These are phyloP conservation scores for Aspergillus ostianus DNA, from an alignment of 495 filamentous ascomycete genomes.

Conservation along the genomic window DNA sequence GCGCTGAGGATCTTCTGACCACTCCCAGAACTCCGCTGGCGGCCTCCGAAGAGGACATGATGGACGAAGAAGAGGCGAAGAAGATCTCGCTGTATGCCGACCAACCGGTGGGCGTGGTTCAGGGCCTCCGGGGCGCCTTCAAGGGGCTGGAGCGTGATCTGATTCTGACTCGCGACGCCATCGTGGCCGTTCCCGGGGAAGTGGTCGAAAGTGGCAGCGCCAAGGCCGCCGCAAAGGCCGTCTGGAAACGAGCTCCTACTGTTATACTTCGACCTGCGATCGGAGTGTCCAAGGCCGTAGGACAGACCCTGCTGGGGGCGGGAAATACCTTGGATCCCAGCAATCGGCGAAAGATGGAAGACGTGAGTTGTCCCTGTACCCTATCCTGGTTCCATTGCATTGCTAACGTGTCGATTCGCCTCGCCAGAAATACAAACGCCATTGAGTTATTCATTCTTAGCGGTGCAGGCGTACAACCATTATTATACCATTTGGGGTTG, in stretches of 20 bases:
- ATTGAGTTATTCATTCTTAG: constrained; percentile 20
- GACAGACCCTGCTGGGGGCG: constrained; percentile 87
- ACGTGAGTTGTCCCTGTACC: constrained; percentile 59
- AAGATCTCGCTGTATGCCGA: constrained; percentile 88
- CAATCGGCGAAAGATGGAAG: constrained; percentile 79
- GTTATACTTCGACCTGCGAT: constrained; percentile 88
- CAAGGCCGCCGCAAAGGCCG: constrained; percentile 75
- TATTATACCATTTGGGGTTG: not conserved
- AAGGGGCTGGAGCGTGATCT: constrained; percentile 82
- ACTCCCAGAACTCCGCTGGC: constrained; percentile 30
- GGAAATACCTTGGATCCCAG: constrained; percentile 87
- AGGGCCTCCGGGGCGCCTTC: constrained; percentile 81
- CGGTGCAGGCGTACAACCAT: not conserved
- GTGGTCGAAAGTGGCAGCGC: constrained; percentile 83
- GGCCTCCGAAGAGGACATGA: constrained; percentile 56
- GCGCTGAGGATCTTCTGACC: constrained; percentile 76
- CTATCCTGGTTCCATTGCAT: not conserved
- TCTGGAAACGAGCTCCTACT: constrained; percentile 80
- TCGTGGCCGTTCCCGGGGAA: constrained; percentile 92
- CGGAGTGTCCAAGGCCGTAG: constrained; percentile 85
- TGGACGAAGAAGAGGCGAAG: constrained; percentile 64
- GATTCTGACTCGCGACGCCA: constrained; percentile 77
- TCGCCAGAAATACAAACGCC: constrained; percentile 45
- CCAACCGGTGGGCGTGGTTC: constrained; percentile 81
- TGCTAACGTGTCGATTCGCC: constrained; percentile 1